phyloP scores from a whole-genome alignment of 345 rosid species.

The Gossypium mustelinum region DNA sequence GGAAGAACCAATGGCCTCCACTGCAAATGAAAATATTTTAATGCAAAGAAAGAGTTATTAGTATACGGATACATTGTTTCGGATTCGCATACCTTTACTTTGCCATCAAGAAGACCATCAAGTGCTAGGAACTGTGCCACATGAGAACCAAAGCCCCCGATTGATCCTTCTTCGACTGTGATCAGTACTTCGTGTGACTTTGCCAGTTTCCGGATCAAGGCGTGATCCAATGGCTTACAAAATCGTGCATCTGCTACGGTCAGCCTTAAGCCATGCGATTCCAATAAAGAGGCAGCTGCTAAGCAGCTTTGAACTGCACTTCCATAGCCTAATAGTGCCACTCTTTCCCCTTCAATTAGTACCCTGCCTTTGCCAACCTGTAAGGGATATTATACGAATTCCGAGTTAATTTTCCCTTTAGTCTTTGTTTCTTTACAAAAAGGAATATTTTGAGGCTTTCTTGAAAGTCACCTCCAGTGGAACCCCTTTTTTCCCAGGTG shows the following conservation, averaged over 20 bases:
- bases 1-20: conserved; percentile 91
- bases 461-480: conserved; percentile 61
- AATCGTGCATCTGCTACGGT: conserved; percentile 92
- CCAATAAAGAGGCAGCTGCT: conserved; percentile 62
- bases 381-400: not conserved
- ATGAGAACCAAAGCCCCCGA: conserved; percentile 95
- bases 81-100: conserved; percentile 56
- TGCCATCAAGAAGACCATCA: conserved; percentile 85
- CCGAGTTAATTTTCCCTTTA: not conserved
- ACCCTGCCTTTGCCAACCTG: conserved; percentile 89
- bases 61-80: not conserved
- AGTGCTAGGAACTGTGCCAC: conserved; percentile 94
- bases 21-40: conserved; percentile 31
- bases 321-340: conserved; percentile 87
- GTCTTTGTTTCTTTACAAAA: not conserved
- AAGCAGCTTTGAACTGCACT: conserved; percentile 83
- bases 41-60: not conserved
- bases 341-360: conserved; percentile 79
- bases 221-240: conserved; percentile 81
- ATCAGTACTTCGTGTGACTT: conserved; percentile 77
- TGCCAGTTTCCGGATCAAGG: conserved; percentile 74
- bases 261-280: conserved; percentile 40
- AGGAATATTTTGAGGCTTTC: not conserved
- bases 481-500: conserved; percentile 76
- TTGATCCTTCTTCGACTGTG: conserved; percentile 95